Conservation (phyloP, 495 filamentous ascomycete genomes). For the Penicillium arizonense region DNA sequence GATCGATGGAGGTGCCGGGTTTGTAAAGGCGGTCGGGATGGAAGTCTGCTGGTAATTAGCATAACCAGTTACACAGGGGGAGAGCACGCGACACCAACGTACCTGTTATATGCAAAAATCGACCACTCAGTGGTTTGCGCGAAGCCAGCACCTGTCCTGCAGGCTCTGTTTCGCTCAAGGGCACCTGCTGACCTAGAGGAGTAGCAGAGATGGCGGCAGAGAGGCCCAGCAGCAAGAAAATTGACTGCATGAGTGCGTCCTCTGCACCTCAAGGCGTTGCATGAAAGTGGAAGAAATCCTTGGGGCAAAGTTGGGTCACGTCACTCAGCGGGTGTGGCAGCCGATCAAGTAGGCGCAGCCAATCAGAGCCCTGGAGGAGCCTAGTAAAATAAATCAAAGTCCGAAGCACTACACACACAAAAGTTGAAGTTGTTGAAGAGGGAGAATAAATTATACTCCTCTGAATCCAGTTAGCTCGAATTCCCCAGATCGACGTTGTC, state of each 20-base stretch:
- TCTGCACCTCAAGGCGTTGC: constrained; percentile 1
- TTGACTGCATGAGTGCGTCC: constrained; percentile 16
- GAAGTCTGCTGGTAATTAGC: constrained; percentile 57
- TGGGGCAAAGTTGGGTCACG: background rate
- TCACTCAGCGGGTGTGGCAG: constrained; percentile 2
- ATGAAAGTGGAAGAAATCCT: background rate
- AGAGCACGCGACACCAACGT: constrained; percentile 15
- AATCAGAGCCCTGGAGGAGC: background rate
- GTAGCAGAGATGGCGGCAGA: constrained; percentile 13
- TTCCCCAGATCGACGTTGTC: background rate
- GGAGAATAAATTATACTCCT: too few species aligned
- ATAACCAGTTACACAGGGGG: background rate
- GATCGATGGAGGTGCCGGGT: constrained; percentile 66
- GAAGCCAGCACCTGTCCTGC: background rate
- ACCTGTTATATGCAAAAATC: constrained; percentile 96
- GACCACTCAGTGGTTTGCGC: constrained; percentile 43
- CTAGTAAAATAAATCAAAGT: too few species aligned
- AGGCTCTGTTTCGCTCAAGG: constrained; percentile 10
- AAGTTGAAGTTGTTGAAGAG: background rate
- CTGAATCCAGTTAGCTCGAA: background rate
- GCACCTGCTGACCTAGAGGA: constrained; percentile 19
- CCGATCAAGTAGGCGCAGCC: background rate
- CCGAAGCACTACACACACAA: too few species aligned
- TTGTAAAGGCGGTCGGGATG: constrained; percentile 89
- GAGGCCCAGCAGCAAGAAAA: constrained; percentile 17